Base-by-base conservation (phyloP, 371 early-diverging fungal genomes). In the Zychaea mexicana region DNA sequence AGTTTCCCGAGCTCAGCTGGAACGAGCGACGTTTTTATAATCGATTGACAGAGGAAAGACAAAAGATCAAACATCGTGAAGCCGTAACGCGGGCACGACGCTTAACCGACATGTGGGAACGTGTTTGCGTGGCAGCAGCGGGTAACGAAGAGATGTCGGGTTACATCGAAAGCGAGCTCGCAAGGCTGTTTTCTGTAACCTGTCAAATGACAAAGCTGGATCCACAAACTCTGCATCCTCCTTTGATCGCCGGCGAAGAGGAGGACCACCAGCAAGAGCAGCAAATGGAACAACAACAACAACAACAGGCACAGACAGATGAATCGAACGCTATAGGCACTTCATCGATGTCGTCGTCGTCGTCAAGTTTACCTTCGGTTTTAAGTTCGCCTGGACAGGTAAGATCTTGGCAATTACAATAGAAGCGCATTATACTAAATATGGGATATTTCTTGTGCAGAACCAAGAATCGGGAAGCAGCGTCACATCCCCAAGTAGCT, bases 1-100 rank as follows among this genome's bases (percentile, higher is more conserved):
- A 79, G 38, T 87, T 84, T 61, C 82, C 85, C 3, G 71, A 79
- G 52, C 70, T 85, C 22, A 73, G 77, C n/a, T 87, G 87, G 87
- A 86, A 87, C 45, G 87, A 87, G 38, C 81, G 87, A 49, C 73
- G 87, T 1, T 87, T 87, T 64, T 87, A 87, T 45, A 87, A 87
- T 65, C 75, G 87, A 15, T 62, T 87, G 22, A 82, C 85, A 15
- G 87, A 87, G 57, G 85, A 87, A 42, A 74, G 87, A 62, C 84
- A 67, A 76, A 84, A 84, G 60, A 83, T 85, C 47, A 75, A 74
- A 28, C 62, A 70, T 5, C 67, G 85, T 15, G 85, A 87, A 42
- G 76, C 87, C 0, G 77, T 77, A 24, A 70, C 54, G 12, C 69
- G 87, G 12, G 84, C 84, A 19, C 71, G 68, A 24, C 70, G 76